A percentile compares a stretch with the other conserved stretches of the same genome.
Conservation (phyloP, 306 rosid species). For the Dryas drummondii region DNA sequence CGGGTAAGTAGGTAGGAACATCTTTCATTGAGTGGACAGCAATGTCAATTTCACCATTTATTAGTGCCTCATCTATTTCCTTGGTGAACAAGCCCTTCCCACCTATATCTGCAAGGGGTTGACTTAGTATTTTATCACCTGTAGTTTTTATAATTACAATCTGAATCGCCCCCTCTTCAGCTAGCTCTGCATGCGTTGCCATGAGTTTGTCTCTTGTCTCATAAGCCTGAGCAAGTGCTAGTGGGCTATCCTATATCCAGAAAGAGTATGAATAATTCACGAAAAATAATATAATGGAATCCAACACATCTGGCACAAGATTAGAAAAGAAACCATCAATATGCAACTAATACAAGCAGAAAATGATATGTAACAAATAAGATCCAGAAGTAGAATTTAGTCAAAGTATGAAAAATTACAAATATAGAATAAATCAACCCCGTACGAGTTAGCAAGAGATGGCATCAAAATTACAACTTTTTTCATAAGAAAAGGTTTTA, state of each 20-base stretch:
- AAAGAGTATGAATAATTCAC: conserved; percentile 31
- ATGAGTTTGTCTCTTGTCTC: conserved; percentile 87
- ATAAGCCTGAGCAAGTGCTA: conserved; percentile 89
- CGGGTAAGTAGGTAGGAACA: conserved; percentile 82
- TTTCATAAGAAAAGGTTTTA: not conserved
- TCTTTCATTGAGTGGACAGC: conserved; percentile 97
- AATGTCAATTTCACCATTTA: conserved; percentile 70
- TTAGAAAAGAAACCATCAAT: not conserved
- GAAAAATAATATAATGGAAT: not conserved
- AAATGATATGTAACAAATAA: not conserved
- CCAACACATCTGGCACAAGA: not conserved
- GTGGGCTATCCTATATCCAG: conserved; percentile 76
- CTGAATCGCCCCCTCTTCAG: conserved; percentile 87
- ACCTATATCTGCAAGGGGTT: conserved; percentile 88
- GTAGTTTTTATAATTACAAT: conserved; percentile 83
- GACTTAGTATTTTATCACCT: conserved; percentile 76
- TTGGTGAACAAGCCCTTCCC: conserved; percentile 93
- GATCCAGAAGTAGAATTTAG: conserved; percentile 10
- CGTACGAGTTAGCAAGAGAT: not conserved
- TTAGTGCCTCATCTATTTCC: conserved; percentile 88
- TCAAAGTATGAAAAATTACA: too few species aligned
- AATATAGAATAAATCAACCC: not conserved
- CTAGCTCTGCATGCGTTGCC: conserved; percentile 67
- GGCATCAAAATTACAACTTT: not conserved
- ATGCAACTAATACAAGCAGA: not conserved